Evolutionary conservation across 169 alveolate species (phyloP), one percentile per base, ranked within the genome.

Genomic region (Plasmodium adleri): DNA sequence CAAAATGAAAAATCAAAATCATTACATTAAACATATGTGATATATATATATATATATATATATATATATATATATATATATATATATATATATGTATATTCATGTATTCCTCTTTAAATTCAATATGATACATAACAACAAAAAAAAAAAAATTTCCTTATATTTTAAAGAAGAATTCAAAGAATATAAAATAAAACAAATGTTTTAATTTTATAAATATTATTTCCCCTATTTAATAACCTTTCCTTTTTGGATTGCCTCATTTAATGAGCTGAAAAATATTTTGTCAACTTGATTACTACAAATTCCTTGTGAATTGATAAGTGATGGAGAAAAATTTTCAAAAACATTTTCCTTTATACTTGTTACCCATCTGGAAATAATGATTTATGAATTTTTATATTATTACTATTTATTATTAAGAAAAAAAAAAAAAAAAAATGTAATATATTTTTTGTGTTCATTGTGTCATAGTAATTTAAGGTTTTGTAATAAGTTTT

Each of bases 241-340:
- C 83, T 83, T 83, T 49, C 85, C 83, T 22, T 66, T 54, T 68
- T 68, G 54, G 39, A 83, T 83, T 43, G 91, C 91, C 52, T 83
- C 91, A 47, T 63, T 83, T 83, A 83, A 49, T 8, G 91, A 56
- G 22, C 56, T 62, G 47, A 83, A 67, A 60, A 60, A 47, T 50
- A 52, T 68, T 15, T 83, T 83, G n/a, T 54, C 80, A 15, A 83
- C 91, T 45, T 59, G 56, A 60, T 83, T 78, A 47, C 13, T 58
- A 54, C 91, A 83, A 56, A 83, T 68, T n/a, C 91, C 91, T 83
- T 83, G 91, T 13, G 91, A 20, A 32, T 83, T 83, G 22, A 83
- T 73, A 12, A 68, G 72, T 15, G 85, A 62, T 17, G 91, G 91
- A 13, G 91, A 13, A 58, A 68, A 58, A 9, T 83, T 58, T 9